Conservation (phyloP, 176 grass and related monocot species). For the Triticum monococcum region DNA sequence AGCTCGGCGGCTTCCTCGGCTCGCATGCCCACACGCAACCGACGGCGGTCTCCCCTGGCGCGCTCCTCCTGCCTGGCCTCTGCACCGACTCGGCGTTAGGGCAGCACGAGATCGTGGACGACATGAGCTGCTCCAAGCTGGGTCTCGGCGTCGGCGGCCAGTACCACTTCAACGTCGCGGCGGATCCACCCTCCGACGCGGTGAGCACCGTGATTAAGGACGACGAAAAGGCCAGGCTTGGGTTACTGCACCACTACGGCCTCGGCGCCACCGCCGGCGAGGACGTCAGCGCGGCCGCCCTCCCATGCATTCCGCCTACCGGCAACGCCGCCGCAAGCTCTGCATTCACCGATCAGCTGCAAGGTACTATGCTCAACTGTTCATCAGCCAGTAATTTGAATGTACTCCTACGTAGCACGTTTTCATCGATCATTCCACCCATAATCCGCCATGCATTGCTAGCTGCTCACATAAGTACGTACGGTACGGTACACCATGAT, state of each 20-base stretch:
- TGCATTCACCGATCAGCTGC: slow-evolving; percentile 41
- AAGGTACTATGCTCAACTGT: slow-evolving; percentile 51
- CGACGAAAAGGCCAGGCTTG: slow-evolving; percentile 44
- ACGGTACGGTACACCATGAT: not conserved
- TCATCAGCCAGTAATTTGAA: not conserved
- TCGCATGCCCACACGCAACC: not conserved
- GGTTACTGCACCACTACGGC: slow-evolving; percentile 41
- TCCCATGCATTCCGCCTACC: slow-evolving; percentile 17
- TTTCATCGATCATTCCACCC: not conserved
- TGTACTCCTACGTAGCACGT: not conserved
- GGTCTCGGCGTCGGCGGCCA: slow-evolving; percentile 14
- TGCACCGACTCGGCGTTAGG: slow-evolving; percentile 36
- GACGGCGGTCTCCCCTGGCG: not conserved
- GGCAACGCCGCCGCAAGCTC: slow-evolving; percentile 20
- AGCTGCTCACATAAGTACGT: no score
- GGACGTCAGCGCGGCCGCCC: not conserved
- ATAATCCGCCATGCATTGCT: not conserved
- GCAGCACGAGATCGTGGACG: slow-evolving; percentile 16
- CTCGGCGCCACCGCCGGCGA: slow-evolving; percentile 18
- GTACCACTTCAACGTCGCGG: not conserved
- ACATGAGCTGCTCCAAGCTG: slow-evolving; percentile 19
- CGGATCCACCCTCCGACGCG: slow-evolving; percentile 18
- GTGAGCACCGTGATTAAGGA: slow-evolving; percentile 43
- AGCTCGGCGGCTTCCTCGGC: slow-evolving; percentile 49
- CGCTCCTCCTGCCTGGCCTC: not conserved